Conservation (phyloP, 2,329 filamentous ascomycete genomes). For the Dothiorella sarmentorum region DNA sequence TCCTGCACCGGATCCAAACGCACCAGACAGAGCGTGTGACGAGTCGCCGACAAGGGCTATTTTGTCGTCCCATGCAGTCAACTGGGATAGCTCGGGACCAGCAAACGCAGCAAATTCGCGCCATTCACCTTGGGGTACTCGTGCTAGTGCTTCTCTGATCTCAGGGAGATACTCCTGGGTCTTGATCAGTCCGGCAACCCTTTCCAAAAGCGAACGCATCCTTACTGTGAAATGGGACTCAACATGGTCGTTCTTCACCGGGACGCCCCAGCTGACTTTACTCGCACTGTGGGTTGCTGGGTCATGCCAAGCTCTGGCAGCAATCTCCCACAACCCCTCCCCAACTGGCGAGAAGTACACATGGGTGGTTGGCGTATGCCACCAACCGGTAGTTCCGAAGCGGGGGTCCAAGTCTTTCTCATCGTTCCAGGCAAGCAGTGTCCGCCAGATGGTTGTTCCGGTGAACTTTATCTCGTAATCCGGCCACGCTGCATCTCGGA, state of each 20-base stretch:
- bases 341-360: constrained; percentile 38
- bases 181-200: not conserved
- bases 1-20: constrained; percentile 45
- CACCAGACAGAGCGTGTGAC: constrained; percentile 52
- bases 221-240: constrained; percentile 37
- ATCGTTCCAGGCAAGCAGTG: constrained; percentile 36
- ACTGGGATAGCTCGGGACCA: constrained; percentile 41
- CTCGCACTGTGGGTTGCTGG: constrained; percentile 29
- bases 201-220: not conserved
- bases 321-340: constrained; percentile 41
- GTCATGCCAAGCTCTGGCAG: constrained; percentile 35
- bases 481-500: constrained; percentile 42
- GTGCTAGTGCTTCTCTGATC: constrained; percentile 39
- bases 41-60: constrained; percentile 54
- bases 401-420: constrained; percentile 31
- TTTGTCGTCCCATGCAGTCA: constrained; percentile 42
- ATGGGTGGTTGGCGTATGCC: constrained; percentile 43
- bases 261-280: constrained; percentile 38
- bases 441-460: constrained; percentile 49
- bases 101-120: constrained; percentile 49
- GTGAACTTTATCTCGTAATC: constrained; percentile 47
- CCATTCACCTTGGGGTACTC: constrained; percentile 42
- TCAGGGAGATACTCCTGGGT: constrained; percentile 41
- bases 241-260: constrained; percentile 36
- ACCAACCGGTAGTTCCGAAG: constrained; percentile 42